Conservation (phyloP, 192 early-diverging fungal species). For the Entomortierella chlamydospora region DNA sequence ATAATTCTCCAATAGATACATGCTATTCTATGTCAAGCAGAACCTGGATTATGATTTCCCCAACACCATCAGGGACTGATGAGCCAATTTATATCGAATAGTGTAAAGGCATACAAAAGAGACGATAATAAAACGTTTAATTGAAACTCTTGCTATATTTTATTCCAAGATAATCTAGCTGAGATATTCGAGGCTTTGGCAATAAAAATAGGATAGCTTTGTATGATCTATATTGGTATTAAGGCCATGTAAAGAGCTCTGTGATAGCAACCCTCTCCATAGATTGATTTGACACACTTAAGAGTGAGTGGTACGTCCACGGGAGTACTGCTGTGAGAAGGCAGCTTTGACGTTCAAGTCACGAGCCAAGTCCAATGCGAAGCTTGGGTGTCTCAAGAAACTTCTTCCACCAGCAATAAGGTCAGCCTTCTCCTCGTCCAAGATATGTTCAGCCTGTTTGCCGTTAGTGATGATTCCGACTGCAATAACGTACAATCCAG, state of each 20-base stretch:
- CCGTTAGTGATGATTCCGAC: constrained; percentile 80
- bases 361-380: constrained; percentile 71
- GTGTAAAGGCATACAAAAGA: neutral
- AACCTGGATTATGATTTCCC: constrained; percentile 68
- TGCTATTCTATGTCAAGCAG: constrained; percentile 89
- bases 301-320: constrained; percentile 32
- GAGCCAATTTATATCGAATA: neutral
- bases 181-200: too few relatives aligned
- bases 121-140: too few relatives aligned
- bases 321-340: constrained; percentile 74
- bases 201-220: too few relatives aligned
- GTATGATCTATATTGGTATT: too few relatives aligned
- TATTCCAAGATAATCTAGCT: too few relatives aligned
- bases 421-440: constrained; percentile 76
- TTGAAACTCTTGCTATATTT: too few relatives aligned
- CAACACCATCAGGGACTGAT: constrained; percentile 24
- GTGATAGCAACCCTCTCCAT: too few relatives aligned
- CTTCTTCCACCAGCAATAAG: constrained; percentile 76
- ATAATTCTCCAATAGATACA: constrained; percentile 68
- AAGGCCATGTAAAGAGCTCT: too few relatives aligned
- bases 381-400: constrained; percentile 78
- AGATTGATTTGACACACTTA: neutral
- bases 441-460: constrained; percentile 75
- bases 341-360: constrained; percentile 74
- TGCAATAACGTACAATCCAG: constrained; percentile 67